Evolutionary conservation across 257 asterid species (phyloP).

Genomic region (Datura wrightii): DNA sequence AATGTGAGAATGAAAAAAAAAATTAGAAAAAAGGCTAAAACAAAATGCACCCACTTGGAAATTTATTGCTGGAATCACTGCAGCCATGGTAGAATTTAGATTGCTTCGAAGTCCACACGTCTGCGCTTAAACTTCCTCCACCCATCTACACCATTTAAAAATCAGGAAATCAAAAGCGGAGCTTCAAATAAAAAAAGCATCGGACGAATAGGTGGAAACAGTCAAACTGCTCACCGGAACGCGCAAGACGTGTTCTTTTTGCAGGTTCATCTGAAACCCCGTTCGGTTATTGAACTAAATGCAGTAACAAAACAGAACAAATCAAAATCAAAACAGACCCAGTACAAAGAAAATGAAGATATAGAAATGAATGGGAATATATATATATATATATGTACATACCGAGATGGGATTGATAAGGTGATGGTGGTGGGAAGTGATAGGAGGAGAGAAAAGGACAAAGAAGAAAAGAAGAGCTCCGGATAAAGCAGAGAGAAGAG

Average conservation of each 20-base stretch:
- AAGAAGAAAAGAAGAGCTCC: slow-evolving; percentile 51
- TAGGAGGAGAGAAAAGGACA: slow-evolving; percentile 55
- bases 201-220: not conserved
- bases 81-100: slow-evolving; percentile 62
- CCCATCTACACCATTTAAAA: slow-evolving; percentile 46
- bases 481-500: slow-evolving; percentile 51
- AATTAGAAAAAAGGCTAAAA: not conserved
- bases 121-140: slow-evolving; percentile 51
- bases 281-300: slow-evolving; percentile 43
- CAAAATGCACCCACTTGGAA: slow-evolving; percentile 46
- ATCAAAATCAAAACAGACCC: slow-evolving; percentile 23
- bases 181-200: not conserved
- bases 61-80: slow-evolving; percentile 55
- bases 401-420: slow-evolving; percentile 39
- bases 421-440: slow-evolving; percentile 38
- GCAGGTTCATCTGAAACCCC: slow-evolving; percentile 40
- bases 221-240: slow-evolving; percentile 59
- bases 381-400: not conserved
- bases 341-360: not conserved
- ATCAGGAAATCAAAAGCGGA: not conserved
- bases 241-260: slow-evolving; percentile 47
- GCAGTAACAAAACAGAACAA: not conserved
- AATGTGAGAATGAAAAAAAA: not conserved
- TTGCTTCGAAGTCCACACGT: slow-evolving; percentile 59
- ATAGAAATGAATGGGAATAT: not conserved